These are phyloP conservation scores for Karstenula rhodostoma DNA, from an alignment of 2,329 filamentous ascomycete species.

Conservation along the genomic window DNA sequence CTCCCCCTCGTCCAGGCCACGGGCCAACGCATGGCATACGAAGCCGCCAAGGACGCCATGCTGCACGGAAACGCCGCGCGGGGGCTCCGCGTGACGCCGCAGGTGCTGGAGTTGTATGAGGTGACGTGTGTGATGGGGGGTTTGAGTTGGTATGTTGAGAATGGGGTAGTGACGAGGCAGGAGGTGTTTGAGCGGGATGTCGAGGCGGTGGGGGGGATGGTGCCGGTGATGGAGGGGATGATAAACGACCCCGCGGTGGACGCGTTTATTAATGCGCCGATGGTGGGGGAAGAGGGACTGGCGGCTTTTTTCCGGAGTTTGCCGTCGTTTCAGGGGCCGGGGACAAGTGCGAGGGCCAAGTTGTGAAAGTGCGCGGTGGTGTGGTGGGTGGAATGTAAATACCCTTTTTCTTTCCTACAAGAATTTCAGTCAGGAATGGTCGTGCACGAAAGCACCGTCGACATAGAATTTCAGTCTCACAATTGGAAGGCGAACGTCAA, in stretches of 20 bases:
- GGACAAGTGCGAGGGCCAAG: constrained; percentile 7
- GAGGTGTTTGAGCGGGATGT: constrained; percentile 10
- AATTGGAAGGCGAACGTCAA: too few relatives aligned
- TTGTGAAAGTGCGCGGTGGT: too few relatives aligned
- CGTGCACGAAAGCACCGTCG: too few relatives aligned
- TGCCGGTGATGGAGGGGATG: constrained; percentile 10
- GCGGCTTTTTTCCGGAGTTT: constrained; percentile 10
- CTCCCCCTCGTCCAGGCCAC: constrained; percentile 10
- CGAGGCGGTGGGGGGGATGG: constrained; percentile 3
- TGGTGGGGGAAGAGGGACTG: constrained; percentile 9
- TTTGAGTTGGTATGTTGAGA: constrained; percentile 11
- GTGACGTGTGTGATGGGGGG: constrained; percentile 11
- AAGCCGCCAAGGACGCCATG: constrained; percentile 10
- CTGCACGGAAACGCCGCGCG: constrained; percentile 9
- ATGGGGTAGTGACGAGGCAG: constrained; percentile 10
- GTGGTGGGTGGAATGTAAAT: too few relatives aligned
- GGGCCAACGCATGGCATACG: constrained; percentile 13
- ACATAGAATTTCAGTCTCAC: too few relatives aligned
- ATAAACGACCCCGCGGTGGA: constrained; percentile 11
- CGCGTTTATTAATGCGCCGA: constrained; percentile 11
- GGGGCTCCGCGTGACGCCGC: constrained; percentile 9
- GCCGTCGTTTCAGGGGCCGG: constrained; percentile 6
- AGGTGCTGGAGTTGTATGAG: constrained; percentile 12
- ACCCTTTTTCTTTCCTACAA: too few relatives aligned
- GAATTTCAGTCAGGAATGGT: too few relatives aligned